Evolutionary conservation across 2,329 filamentous ascomycete species (phyloP), one percentile per base, ranked within the genome.

Genomic region (Exophiala sp.): DNA sequence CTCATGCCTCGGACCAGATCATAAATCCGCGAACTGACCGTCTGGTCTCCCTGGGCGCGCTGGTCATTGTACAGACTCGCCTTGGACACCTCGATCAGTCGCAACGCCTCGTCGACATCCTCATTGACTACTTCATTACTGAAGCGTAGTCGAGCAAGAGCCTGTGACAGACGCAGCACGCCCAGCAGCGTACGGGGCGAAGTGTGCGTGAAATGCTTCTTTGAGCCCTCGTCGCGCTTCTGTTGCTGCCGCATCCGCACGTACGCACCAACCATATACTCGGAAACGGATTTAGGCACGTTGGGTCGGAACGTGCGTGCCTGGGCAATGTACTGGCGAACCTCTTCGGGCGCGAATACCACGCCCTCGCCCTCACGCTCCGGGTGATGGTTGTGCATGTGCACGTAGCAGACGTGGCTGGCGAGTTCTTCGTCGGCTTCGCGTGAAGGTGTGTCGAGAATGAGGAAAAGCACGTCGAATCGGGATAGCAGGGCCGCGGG

Each of bases 201-300:
- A 14, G 91, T 95, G 74, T 99, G 90, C 1, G 89, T 88, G 71
- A 97, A 97, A 64, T 92, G 89, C 72, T 91, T 89, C 75, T 92
- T 92, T 68, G 84, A 86, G 70, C 87, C 88, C 75, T 97, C 94
- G 59, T 95, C 91, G 54, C 88, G 85, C 71, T 92, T 91, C 71
- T 96, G 91, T 67, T 91, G 84, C 66, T 95, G 90, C 49, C 94
- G 87, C 79, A 99, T 87, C 57, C 89, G 88, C 32, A 99, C 94
- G 68, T 99, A 99, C 0, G 92, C 95, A 69, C 92, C 94, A 50
- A 95, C 88, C 78, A 99, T 90, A 76, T 99, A 99, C 69, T 99
- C 94, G 0, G 89, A 91, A 3, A 96, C 89, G 5, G 81, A 79
- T 65, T 86, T 87, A 1, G 92, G 90, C 3, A 99, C 89, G 0